phyloP scores from a whole-genome alignment of 1,139 yeast species.

The Pichia sp. region DNA sequence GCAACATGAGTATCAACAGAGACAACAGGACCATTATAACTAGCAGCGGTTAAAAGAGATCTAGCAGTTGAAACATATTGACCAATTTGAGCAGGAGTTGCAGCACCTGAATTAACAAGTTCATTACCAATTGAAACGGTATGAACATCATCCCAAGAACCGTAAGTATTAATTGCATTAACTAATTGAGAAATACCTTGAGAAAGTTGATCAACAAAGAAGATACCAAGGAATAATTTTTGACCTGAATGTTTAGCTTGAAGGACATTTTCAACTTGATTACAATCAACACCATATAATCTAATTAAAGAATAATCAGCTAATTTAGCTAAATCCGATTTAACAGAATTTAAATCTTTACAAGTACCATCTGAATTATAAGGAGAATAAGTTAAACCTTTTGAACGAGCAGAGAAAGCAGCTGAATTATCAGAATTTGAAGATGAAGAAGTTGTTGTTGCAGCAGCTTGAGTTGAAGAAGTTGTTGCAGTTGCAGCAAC shows the following conservation, averaged over 20 bases:
- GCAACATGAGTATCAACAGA: slow-evolving; percentile 79
- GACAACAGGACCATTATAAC: slow-evolving; percentile 66
- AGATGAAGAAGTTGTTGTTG: slow-evolving; percentile 22
- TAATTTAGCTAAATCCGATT: slow-evolving; percentile 52
- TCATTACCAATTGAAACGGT: slow-evolving; percentile 81
- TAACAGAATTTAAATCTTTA: slow-evolving; percentile 55
- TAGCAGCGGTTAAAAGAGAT: slow-evolving; percentile 54
- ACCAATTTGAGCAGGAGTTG: slow-evolving; percentile 52
- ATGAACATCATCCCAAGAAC: slow-evolving; percentile 68
- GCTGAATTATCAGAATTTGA: slow-evolving; percentile 18
- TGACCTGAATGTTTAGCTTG: slow-evolving; percentile 55
- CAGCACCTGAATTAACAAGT: slow-evolving; percentile 62
- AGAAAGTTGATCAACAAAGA: slow-evolving; percentile 47
- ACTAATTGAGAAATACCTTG: slow-evolving; percentile 48
- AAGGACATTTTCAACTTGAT: slow-evolving; percentile 65
- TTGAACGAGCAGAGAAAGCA: slow-evolving; percentile 34
- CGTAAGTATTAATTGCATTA: slow-evolving; percentile 47
- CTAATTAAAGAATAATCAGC: slow-evolving; percentile 56
- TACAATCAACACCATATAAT: slow-evolving; percentile 80
- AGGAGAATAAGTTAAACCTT: slow-evolving; percentile 81
- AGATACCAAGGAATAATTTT: slow-evolving; percentile 69
- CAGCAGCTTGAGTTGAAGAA: background rate
- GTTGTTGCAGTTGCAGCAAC: slow-evolving; percentile 19
- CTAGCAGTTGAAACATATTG: slow-evolving; percentile 51
- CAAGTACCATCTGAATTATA: slow-evolving; percentile 67